A percentile compares a stretch with the other conserved stretches of the same genome.
These are phyloP conservation scores for Schizophyllum amplum DNA, from an alignment of 1,284 basidiomycete species.

Conservation along the genomic window DNA sequence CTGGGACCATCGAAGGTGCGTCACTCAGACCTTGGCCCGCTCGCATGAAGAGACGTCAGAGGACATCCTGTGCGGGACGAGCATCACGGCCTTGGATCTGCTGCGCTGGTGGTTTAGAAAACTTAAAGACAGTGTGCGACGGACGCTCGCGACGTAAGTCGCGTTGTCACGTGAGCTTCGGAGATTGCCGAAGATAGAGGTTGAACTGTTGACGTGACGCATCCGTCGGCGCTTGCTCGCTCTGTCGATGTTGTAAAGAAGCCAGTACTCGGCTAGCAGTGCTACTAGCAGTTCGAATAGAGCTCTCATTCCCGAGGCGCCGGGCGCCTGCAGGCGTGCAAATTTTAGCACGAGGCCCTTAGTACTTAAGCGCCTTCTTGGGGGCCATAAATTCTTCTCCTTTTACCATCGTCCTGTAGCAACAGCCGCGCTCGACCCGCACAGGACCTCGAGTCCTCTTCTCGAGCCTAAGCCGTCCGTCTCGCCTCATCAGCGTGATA, in stretches of 20 bases:
- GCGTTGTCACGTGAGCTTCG: too few relatives aligned
- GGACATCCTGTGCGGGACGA: conserved; percentile 9
- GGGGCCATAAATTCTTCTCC: not conserved
- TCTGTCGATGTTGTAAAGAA: too few relatives aligned
- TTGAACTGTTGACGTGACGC: too few relatives aligned
- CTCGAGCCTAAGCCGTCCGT: not conserved
- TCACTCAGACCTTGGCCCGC: conserved; percentile 12
- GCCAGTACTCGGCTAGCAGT: too few relatives aligned
- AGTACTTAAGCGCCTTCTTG: not conserved
- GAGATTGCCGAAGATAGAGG: too few relatives aligned
- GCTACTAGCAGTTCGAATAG: too few relatives aligned
- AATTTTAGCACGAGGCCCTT: not conserved
- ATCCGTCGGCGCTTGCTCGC: too few relatives aligned
- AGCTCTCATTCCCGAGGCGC: too few relatives aligned
- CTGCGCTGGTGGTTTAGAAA: not conserved
- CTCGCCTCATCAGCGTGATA: not conserved
- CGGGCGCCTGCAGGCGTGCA: too few relatives aligned
- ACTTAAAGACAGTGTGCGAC: too few relatives aligned
- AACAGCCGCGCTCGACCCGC: not conserved
- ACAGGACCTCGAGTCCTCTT: not conserved
- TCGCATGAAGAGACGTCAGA: conserved; percentile 7
- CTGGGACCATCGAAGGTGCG: conserved; percentile 7
- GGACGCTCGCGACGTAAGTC: too few relatives aligned
- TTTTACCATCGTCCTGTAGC: not conserved
- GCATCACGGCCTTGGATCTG: conserved; percentile 11